These are phyloP conservation scores for Physocladia obscura DNA, from an alignment of 192 early-diverging fungal species.

Conservation along the genomic window DNA sequence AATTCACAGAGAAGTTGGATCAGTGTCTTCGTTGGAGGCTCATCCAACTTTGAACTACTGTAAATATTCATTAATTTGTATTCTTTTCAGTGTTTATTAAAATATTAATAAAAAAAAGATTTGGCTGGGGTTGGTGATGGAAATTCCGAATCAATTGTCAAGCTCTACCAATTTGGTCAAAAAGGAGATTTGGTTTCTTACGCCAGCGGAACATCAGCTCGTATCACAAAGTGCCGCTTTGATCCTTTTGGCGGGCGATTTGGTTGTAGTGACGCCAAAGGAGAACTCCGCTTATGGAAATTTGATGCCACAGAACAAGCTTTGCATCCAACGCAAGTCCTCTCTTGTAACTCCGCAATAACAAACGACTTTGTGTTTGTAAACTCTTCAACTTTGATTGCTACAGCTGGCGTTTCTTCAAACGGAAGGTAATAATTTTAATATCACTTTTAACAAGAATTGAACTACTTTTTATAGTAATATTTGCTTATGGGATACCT, in stretches of 20 bases:
- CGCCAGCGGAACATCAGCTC: conserved; percentile 49
- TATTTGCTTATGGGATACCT: conserved; percentile 75
- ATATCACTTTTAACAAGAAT: neutral
- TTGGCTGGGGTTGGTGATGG: conserved; percentile 52
- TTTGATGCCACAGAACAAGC: conserved; percentile 69
- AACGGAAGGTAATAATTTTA: conserved; percentile 39
- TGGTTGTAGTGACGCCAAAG: conserved; percentile 68
- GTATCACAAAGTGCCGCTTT: conserved; percentile 57
- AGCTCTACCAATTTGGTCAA: conserved; percentile 81
- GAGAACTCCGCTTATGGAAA: conserved; percentile 70
- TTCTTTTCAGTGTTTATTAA: neutral
- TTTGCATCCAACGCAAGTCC: conserved; percentile 51
- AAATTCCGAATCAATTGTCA: conserved; percentile 44
- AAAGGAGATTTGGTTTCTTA: conserved; percentile 65
- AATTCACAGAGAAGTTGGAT: conserved; percentile 31
- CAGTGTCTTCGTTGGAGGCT: conserved; percentile 43
- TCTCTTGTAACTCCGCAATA: conserved; percentile 58
- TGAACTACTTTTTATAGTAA: conserved; percentile 38
- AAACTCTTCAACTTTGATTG: conserved; percentile 69
- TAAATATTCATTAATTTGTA: conserved; percentile 10
- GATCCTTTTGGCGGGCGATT: conserved; percentile 78
- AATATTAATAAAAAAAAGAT: no score
- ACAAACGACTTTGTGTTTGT: conserved; percentile 76
- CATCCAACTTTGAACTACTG: conserved; percentile 55
- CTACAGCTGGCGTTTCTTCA: conserved; percentile 68